Conservation (phyloP, 306 rosid species). For the Malus asiatica region DNA sequence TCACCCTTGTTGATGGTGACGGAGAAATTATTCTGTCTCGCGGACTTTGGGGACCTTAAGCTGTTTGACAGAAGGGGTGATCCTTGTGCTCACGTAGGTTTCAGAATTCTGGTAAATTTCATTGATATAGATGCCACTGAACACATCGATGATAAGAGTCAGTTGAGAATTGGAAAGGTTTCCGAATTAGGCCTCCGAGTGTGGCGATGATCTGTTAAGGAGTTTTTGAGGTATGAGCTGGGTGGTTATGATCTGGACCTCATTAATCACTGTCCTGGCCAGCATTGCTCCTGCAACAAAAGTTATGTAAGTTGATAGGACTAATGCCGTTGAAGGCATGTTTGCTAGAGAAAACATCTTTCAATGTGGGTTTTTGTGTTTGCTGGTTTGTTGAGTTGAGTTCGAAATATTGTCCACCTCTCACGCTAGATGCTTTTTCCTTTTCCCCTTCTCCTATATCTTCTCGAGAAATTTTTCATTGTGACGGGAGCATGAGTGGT, state of each 20-base stretch:
- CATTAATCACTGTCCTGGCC: conserved; percentile 22
- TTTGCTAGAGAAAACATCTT: conserved; percentile 13
- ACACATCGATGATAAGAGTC: conserved; percentile 28
- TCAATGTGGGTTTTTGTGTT: not conserved
- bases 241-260: conserved; percentile 17
- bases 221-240: conserved; percentile 28
- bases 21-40: conserved; percentile 11
- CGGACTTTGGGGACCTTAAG: conserved; percentile 20
- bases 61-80: conserved; percentile 15
- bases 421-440: too few species aligned
- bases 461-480: too few species aligned
- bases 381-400: not conserved
- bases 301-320: conserved; percentile 32
- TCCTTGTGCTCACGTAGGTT: conserved; percentile 28
- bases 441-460: too few species aligned
- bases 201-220: conserved; percentile 1
- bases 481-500: too few species aligned
- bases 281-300: conserved; percentile 36
- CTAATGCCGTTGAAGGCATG: conserved; percentile 29
- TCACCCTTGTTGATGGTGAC: conserved; percentile 30
- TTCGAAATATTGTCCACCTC: not conserved
- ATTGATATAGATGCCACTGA: conserved; percentile 21
- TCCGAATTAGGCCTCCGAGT: conserved; percentile 5
- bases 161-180: conserved; percentile 14
- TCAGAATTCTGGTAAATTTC: conserved; percentile 37